Base-by-base conservation (phyloP, 2,329 filamentous ascomycete species). In the Gnomoniopsis sp. region DNA sequence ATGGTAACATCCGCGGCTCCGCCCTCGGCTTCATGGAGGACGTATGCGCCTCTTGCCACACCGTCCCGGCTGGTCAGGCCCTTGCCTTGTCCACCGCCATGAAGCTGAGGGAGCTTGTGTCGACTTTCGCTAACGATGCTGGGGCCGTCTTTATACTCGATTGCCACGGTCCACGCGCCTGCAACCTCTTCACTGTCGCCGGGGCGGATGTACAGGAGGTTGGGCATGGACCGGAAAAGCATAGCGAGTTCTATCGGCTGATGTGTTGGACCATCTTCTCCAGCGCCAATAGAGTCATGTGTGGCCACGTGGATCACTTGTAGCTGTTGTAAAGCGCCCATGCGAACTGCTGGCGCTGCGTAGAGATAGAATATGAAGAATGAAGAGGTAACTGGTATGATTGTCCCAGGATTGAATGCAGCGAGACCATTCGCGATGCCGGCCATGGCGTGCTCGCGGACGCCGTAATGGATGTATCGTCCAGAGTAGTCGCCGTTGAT, bases 381-480 rank as follows among this genome's bases (percentile, higher is more conserved):
- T 1, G 75, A 75, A 0, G 79, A 78, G 0, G 81, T 84, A 26
- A 83, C 70, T 0, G 82, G 82, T 14, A 85, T 65, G 62, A 84
- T 75, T 0, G 79, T 81, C n/a, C 72, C 76, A 6, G 70, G 75
- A 46, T 70, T 70, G 59, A 73, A 84, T 1, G 85, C 85, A 0
- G 85, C 83, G 3, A 88, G 69, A 3, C 84, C 85, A 66, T 84
- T 84, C 7, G 78, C 77, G 23, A 84, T 80, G 33, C 78, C 71
- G 2, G 76, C 77, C 85, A 88, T 87, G 56, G 83, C 83, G 65
- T 86, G 83, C 64, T 86, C 83, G 6, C 84, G 79, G 55, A 87
- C 79, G 43, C 83, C 84, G 67, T 77, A 86, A 68, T 83, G 83
- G 62, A 86, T 79, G 63, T 84, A 85, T 1, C 83, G 77, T 2